Conservation (phyloP, 305 asterid species). For the Solanum hybrid region DNA sequence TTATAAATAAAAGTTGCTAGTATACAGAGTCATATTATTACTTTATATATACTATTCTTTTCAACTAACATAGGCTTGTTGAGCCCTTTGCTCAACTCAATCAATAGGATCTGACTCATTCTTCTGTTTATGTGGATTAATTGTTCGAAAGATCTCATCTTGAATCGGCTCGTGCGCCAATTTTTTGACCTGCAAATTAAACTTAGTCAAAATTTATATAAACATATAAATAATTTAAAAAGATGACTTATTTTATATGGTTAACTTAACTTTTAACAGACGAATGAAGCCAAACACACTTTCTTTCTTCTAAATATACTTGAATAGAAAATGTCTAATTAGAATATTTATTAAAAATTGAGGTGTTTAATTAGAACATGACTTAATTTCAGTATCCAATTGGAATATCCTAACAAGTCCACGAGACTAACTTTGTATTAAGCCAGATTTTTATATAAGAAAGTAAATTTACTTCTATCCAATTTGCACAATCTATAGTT, state of each 20-base stretch:
- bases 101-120: background rate
- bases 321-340: background rate
- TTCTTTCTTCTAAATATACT: background rate
- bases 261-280: too few relatives aligned
- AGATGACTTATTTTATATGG: too few relatives aligned
- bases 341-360: background rate
- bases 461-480: background rate
- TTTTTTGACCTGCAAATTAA: background rate
- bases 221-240: too few relatives aligned
- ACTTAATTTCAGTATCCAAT: too few relatives aligned
- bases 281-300: background rate
- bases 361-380: background rate
- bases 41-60: too few relatives aligned
- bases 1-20: background rate
- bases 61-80: background rate
- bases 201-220: background rate
- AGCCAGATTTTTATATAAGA: background rate
- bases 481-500: background rate
- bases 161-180: background rate
- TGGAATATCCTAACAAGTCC: background rate
- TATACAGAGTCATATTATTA: background rate
- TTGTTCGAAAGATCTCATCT: background rate
- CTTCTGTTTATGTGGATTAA: background rate
- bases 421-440: background rate
- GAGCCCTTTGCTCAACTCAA: background rate